These are phyloP conservation scores for Geranomyces michiganensis DNA, from an alignment of 192 early-diverging fungal genomes.

Conservation along the genomic window DNA sequence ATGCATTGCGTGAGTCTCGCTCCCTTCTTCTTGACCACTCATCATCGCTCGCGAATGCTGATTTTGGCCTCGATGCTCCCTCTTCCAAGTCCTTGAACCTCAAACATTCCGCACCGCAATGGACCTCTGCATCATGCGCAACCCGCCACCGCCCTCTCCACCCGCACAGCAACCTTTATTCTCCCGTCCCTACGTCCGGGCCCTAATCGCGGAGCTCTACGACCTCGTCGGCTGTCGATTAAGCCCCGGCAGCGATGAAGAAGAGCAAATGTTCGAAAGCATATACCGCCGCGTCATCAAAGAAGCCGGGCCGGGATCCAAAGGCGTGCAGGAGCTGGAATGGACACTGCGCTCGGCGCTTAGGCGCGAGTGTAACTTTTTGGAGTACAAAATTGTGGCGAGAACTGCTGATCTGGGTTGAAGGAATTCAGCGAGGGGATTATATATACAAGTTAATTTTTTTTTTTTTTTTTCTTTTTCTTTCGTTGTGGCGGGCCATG, in stretches of 20 bases:
- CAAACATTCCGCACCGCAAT: constrained; percentile 25
- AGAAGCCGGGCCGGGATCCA: background rate
- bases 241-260: constrained; percentile 5
- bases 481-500: too few species aligned
- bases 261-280: constrained; percentile 20
- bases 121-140: constrained; percentile 23
- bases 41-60: background rate
- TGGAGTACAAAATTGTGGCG: constrained; percentile 23
- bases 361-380: constrained; percentile 24
- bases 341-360: constrained; percentile 9
- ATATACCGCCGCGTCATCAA: constrained; percentile 27
- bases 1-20: constrained; percentile 6
- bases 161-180: constrained; percentile 13
- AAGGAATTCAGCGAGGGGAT: too few species aligned
- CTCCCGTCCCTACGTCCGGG: constrained; percentile 14
- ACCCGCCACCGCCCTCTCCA: constrained; percentile 22
- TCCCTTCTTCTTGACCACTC: background rate
- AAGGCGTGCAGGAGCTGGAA: constrained; percentile 17
- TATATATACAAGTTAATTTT: too few species aligned
- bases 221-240: constrained; percentile 13
- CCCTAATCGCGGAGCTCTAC: constrained; percentile 18
- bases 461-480: too few species aligned
- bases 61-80: too few species aligned
- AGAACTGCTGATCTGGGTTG: background rate
- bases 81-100: constrained; percentile 6